Percentiles rank a stretch among this genome's conserved stretches.
Conservation (phyloP, 257 asterid species). For the Jacaranda mimosifolia region DNA sequence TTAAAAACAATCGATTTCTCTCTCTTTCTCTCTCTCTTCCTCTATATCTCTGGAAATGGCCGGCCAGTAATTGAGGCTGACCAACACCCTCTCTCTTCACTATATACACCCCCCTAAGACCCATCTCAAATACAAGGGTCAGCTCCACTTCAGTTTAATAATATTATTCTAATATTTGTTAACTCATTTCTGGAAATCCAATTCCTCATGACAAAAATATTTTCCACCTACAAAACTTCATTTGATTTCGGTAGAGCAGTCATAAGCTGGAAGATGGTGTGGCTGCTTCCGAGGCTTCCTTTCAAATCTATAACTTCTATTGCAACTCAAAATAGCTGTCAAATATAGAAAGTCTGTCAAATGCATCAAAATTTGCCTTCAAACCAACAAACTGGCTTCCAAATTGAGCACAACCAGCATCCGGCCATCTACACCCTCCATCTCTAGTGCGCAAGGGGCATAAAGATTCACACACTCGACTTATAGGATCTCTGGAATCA, state of each 20-base stretch:
- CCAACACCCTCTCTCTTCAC: slow-evolving; percentile 33
- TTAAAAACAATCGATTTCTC: slow-evolving; percentile 28
- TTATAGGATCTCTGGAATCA: slow-evolving; percentile 53
- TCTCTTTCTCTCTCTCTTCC: neutral
- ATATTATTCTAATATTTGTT: slow-evolving; percentile 18
- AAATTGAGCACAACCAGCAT: slow-evolving; percentile 82
- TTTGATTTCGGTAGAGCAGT: slow-evolving; percentile 24
- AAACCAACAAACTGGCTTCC: slow-evolving; percentile 90
- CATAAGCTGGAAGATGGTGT: slow-evolving; percentile 4
- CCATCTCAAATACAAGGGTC: slow-evolving; percentile 32
- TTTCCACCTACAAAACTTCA: slow-evolving; percentile 42
- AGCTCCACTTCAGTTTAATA: slow-evolving; percentile 19
- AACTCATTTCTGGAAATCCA: slow-evolving; percentile 5
- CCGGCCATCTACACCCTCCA: slow-evolving; percentile 93
- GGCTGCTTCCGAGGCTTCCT: slow-evolving; percentile 22
- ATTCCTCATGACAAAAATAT: slow-evolving; percentile 12
- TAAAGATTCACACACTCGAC: slow-evolving; percentile 75
- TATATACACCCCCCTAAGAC: slow-evolving; percentile 46
- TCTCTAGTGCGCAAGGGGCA: slow-evolving; percentile 83
- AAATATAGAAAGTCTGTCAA: slow-evolving; percentile 80
- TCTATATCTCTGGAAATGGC: slow-evolving; percentile 10
- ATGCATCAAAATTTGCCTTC: slow-evolving; percentile 93
- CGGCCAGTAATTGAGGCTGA: slow-evolving; percentile 33
- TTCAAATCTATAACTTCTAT: slow-evolving; percentile 39
- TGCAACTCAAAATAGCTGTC: slow-evolving; percentile 81